Percentiles rank a stretch among this genome's conserved stretches.
Evolutionary conservation across 2,329 filamentous ascomycete genomes (phyloP).

Genomic region (Neofusicoccum parvum): DNA sequence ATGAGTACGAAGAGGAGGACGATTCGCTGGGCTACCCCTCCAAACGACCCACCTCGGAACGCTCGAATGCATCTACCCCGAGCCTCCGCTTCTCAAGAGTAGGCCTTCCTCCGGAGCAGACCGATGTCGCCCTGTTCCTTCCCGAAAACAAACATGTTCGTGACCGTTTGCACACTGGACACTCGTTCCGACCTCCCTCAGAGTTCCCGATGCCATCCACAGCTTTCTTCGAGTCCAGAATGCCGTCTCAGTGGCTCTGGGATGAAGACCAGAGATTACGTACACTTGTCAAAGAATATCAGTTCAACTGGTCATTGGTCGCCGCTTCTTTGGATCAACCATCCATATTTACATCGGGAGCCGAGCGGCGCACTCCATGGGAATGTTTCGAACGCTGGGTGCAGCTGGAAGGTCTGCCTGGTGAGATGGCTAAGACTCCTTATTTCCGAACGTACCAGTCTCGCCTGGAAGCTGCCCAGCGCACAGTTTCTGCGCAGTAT

Average conservation of each 20-base stretch:
- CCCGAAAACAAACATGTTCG: constrained; percentile 87
- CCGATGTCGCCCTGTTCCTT: constrained; percentile 82
- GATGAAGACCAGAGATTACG: constrained; percentile 90
- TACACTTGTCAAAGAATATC: constrained; percentile 83
- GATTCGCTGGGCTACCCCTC: constrained; percentile 45
- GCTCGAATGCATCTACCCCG: constrained; percentile 44
- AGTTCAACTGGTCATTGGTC: constrained; percentile 97
- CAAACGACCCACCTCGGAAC: constrained; percentile 46
- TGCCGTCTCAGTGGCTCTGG: constrained; percentile 87
- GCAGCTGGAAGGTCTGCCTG: constrained; percentile 82
- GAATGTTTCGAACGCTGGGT: constrained; percentile 99
- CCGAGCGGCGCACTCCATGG: constrained; percentile 92
- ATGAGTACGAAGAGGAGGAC: constrained; percentile 74
- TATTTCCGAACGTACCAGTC: constrained; percentile 82
- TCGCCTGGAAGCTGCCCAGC: constrained; percentile 64
- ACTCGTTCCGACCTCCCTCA: constrained; percentile 90
- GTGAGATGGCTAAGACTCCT: constrained; percentile 91
- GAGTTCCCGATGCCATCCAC: constrained; percentile 90
- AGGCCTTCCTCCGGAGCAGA: constrained; percentile 68
- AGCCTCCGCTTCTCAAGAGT: constrained; percentile 42
- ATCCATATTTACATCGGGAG: constrained; percentile 78
- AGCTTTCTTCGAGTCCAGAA: constrained; percentile 84
- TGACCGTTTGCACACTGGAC: constrained; percentile 85
- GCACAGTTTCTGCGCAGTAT: constrained; percentile 60
- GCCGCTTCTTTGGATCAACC: constrained; percentile 74